Conservation (phyloP, 2,329 filamentous ascomycete genomes). For the Talaromyces pinophilus region DNA sequence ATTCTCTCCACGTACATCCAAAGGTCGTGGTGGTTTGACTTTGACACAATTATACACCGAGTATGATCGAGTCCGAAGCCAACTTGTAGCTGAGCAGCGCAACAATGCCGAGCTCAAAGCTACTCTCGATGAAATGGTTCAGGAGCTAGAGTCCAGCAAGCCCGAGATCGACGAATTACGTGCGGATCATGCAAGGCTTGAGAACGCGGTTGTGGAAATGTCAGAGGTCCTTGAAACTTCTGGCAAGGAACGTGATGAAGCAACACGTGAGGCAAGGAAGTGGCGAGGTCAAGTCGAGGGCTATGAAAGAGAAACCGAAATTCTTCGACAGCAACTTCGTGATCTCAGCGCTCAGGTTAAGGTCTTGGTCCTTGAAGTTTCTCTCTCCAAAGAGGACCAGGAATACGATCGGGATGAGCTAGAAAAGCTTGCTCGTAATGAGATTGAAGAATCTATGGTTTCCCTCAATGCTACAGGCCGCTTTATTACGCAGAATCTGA, state of each 20-base stretch:
- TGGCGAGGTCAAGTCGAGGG: constrained; percentile 71
- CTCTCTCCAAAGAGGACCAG: constrained; percentile 74
- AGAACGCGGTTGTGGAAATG: constrained; percentile 78
- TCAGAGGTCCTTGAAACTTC: constrained; percentile 81
- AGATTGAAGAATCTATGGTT: constrained; percentile 70
- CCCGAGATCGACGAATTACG: constrained; percentile 87
- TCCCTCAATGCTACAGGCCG: constrained; percentile 82
- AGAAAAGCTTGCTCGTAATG: constrained; percentile 73
- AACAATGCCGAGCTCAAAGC: constrained; percentile 72
- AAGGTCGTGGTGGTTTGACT: constrained; percentile 57
- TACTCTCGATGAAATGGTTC: constrained; percentile 82
- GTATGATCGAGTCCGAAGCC: constrained; percentile 64
- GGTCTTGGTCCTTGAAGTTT: constrained; percentile 82
- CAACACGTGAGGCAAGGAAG: constrained; percentile 76
- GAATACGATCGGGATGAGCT: constrained; percentile 74
- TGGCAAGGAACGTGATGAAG: constrained; percentile 74
- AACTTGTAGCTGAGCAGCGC: constrained; percentile 71
- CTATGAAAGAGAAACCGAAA: constrained; percentile 66
- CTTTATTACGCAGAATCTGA: constrained; percentile 86
- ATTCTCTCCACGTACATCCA: constrained; percentile 57
- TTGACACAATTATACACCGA: constrained; percentile 66
- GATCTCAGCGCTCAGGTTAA: constrained; percentile 90
- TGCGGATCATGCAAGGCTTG: constrained; percentile 75
- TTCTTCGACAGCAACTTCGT: constrained; percentile 81
- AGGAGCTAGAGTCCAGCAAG: constrained; percentile 78